phyloP scores from a whole-genome alignment of 176 grass and related monocot species.

The Oryza glaberrima region DNA sequence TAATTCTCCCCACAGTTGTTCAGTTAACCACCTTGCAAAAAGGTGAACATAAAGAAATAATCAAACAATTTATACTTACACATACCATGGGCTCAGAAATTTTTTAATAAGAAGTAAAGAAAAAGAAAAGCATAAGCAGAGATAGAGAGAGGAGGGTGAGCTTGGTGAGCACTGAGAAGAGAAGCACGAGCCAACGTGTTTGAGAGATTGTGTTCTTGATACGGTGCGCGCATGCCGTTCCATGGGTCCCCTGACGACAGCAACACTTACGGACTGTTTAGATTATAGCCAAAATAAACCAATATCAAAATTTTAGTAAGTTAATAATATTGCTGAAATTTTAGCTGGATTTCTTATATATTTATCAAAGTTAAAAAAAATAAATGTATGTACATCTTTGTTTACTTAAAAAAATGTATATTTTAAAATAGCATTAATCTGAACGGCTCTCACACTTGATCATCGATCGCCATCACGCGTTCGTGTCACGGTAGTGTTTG shows the following conservation, averaged over 20 bases:
- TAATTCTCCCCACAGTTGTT: not conserved
- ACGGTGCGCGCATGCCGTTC: constrained; percentile 23
- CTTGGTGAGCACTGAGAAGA: not conserved
- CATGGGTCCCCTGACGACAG: constrained; percentile 10
- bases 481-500: not conserved
- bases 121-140: not conserved
- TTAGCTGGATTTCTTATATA: too few relatives aligned
- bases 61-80: not conserved
- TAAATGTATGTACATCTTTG: too few relatives aligned
- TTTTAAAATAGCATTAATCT: too few relatives aligned
- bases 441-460: too few relatives aligned
- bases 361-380: too few relatives aligned
- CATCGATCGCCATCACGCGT: not conserved
- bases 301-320: too few relatives aligned
- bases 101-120: not conserved
- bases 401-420: too few relatives aligned
- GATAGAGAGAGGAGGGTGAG: not conserved
- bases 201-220: constrained; percentile 6
- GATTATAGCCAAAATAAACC: too few relatives aligned
- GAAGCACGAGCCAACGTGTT: not conserved
- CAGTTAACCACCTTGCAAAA: not conserved
- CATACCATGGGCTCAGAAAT: not conserved
- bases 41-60: constrained; percentile 26
- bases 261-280: not conserved
- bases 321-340: too few relatives aligned